Evolutionary conservation across 2,329 filamentous ascomycete genomes (phyloP).

Genomic region (Fusarium sp.): DNA sequence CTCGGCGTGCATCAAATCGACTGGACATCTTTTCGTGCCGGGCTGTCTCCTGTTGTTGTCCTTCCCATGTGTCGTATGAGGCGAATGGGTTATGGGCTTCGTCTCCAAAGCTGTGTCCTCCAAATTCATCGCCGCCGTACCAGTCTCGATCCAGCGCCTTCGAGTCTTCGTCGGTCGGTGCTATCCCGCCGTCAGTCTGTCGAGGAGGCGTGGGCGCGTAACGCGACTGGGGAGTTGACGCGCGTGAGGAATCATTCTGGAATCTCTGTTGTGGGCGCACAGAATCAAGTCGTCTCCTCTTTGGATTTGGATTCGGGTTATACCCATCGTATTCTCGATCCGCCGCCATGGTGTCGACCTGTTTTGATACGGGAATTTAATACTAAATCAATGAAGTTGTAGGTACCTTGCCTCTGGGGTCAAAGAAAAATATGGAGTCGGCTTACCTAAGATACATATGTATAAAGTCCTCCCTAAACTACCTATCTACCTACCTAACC

Average conservation of each 20-base stretch:
- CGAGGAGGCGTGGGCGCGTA: constrained; percentile 55
- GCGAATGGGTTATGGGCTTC: constrained; percentile 94
- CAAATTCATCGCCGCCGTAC: constrained; percentile 89
- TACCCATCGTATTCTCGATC: constrained; percentile 53
- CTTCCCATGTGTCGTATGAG: constrained; percentile 78
- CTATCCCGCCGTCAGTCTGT: constrained; percentile 63
- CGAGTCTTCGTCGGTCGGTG: constrained; percentile 75
- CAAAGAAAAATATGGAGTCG: too few species aligned
- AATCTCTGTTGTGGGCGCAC: constrained; percentile 44
- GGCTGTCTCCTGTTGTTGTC: constrained; percentile 80
- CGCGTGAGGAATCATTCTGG: constrained; percentile 49
- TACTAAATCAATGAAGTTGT: not conserved
- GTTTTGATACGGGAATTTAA: not conserved
- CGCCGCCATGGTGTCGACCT: constrained; percentile 46
- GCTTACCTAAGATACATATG: too few species aligned
- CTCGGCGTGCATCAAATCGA: constrained; percentile 73
- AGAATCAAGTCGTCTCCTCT: constrained; percentile 53
- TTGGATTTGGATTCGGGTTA: constrained; percentile 54
- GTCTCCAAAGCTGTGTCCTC: constrained; percentile 85
- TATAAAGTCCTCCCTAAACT: too few species aligned
- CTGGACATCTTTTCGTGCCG: constrained; percentile 83
- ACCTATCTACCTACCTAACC: too few species aligned
- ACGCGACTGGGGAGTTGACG: constrained; percentile 51
- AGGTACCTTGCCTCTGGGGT: too few species aligned
- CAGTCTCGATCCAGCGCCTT: constrained; percentile 88